Evolutionary conservation across 257 asterid genomes (phyloP), one percentile per base, ranked within the genome.

Genomic region (Gentiana straminea): DNA sequence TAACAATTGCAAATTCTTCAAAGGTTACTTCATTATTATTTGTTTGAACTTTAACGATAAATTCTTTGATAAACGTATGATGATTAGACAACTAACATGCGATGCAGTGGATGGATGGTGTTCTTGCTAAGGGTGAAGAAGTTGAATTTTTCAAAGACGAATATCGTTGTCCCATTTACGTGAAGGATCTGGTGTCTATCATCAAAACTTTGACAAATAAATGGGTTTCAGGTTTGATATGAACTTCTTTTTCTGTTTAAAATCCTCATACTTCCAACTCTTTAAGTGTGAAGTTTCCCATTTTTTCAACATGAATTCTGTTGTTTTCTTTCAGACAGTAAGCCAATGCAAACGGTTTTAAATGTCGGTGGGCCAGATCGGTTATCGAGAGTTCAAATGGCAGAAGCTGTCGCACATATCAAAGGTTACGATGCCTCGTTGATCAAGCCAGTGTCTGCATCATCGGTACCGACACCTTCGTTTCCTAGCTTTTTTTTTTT

Each of bases 361-460:
- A 88, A 92, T 62, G 94, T 69, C 47, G 97, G 98, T 1, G 97
- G 95, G 50, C 91, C 94, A 32, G 94, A 85, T 67, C 74, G 94
- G 73, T 70, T 92, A 33, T 84, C 98, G 32, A 81, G 98, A 55
- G 93, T 87, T 65, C 93, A 91, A 75, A 91, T 91, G 98, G 98
- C 98, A 3, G 95, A 91, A 76, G 84, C 82, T 65, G 90, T 87
- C 65, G 96, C 96, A 39, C 64, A 60, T 48, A 71, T 67, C 48
- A 78, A 83, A 75, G 94, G 87, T 54, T 79, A 87, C 58, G 70
- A 66, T 52, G 54, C 81, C 62, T 79, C 98, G 57, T 57, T 77
- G 76, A 83, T 91, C 81, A 87, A 73, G 41, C 72, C 80, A 34
- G 96, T 83, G 35, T 83, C 96, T 32, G 90, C 98, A 45, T 79